Evolutionary conservation across 768 basidiomycete genomes (phyloP).

Genomic region (Lentinula aciculospora): DNA sequence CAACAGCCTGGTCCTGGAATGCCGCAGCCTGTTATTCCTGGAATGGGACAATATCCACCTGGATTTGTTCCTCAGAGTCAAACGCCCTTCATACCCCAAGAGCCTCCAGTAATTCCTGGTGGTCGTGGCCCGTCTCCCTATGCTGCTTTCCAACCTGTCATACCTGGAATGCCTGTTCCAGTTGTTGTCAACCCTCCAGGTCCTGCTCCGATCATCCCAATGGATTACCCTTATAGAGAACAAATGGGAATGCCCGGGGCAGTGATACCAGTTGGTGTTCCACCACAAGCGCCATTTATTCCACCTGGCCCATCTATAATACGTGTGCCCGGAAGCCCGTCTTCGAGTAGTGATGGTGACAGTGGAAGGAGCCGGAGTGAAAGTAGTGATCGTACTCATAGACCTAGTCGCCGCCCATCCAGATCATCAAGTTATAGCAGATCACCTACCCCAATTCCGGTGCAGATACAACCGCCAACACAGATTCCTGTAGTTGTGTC

Average conservation of each 20-base stretch:
- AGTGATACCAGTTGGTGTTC: background rate
- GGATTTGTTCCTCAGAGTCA: slow-evolving; percentile 2
- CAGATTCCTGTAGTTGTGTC: slow-evolving; percentile 15
- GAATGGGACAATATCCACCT: background rate
- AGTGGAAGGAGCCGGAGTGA: slow-evolving; percentile 7
- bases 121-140: slow-evolving; percentile 12
- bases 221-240: background rate
- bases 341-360: slow-evolving; percentile 8
- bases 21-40: slow-evolving; percentile 5
- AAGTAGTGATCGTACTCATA: slow-evolving; percentile 5
- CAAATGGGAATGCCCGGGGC: background rate
- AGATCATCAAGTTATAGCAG: slow-evolving; percentile 4
- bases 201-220: slow-evolving; percentile 16
- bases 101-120: slow-evolving; percentile 17
- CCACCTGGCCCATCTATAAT: slow-evolving; percentile 12
- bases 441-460: slow-evolving; percentile 13
- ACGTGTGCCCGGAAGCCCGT: background rate
- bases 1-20: background rate
- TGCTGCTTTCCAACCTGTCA: slow-evolving; percentile 11
- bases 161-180: slow-evolving; percentile 10
- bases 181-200: slow-evolving; percentile 3
- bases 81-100: slow-evolving; percentile 8
- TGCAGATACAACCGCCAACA: slow-evolving; percentile 9
- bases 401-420: slow-evolving; percentile 9
- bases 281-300: slow-evolving; percentile 12